These are phyloP conservation scores for Rhodotorula glutinis DNA, from an alignment of 1,284 basidiomycete species.

Conservation along the genomic window DNA sequence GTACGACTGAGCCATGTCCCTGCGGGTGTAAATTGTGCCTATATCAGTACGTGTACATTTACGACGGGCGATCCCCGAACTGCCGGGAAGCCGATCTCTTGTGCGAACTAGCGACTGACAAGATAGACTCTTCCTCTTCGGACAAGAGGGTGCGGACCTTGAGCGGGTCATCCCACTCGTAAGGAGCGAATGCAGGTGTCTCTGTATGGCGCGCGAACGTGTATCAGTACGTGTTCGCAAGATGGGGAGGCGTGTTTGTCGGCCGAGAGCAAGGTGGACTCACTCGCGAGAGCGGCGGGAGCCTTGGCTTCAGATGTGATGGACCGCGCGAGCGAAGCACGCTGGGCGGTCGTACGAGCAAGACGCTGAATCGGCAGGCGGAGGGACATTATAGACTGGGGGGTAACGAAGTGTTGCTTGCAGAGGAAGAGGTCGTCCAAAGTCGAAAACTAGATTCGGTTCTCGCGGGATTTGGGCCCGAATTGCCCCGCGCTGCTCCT, in stretches of 20 bases:
- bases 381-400: background rate
- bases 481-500: too few species aligned
- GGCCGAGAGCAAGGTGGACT: background rate
- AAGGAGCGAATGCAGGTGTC: conserved; percentile 33
- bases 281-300: conserved; percentile 20
- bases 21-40: conserved; percentile 48
- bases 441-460: too few species aligned
- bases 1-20: conserved; percentile 78
- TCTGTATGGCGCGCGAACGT: too few species aligned
- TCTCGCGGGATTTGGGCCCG: too few species aligned
- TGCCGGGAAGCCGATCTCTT: background rate
- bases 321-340: background rate
- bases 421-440: too few species aligned
- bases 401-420: background rate
- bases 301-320: conserved; percentile 20
- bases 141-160: conserved; percentile 57
- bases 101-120: conserved; percentile 54
- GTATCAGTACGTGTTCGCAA: too few species aligned
- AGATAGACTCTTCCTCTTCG: conserved; percentile 84
- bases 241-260: too few species aligned
- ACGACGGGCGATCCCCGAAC: too few species aligned
- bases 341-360: background rate
- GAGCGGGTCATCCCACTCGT: conserved; percentile 42
- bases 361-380: background rate
- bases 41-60: too few species aligned